These are phyloP conservation scores for Saturnispora zaruensis DNA, from an alignment of 805 yeast genomes.

Conservation along the genomic window DNA sequence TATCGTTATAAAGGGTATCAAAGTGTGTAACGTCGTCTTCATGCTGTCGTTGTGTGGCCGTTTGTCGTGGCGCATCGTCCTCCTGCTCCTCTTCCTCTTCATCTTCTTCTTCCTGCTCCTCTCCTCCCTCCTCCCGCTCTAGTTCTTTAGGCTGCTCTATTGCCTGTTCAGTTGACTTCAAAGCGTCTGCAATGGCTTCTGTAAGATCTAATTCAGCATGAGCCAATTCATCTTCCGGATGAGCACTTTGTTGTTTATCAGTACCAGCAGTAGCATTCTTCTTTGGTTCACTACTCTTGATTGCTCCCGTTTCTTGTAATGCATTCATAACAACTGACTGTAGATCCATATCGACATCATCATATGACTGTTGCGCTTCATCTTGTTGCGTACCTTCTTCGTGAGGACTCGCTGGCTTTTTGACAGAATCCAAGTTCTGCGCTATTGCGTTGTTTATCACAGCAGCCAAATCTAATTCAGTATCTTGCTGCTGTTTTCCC, in stretches of 20 bases:
- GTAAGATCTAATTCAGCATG: slow-evolving; percentile 15
- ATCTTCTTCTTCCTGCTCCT: neutral
- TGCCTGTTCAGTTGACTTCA: slow-evolving; percentile 13
- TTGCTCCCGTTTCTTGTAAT: neutral
- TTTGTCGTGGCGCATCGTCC: neutral
- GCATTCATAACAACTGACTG: neutral
- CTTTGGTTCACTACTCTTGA: neutral
- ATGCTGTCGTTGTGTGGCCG: slow-evolving; percentile 4
- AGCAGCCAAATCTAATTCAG: slow-evolving; percentile 5
- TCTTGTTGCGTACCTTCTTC: neutral
- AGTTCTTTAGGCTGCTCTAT: neutral
- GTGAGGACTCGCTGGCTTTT: neutral
- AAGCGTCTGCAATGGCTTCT: slow-evolving; percentile 22
- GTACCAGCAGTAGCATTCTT: neutral
- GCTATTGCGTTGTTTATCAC: slow-evolving; percentile 12
- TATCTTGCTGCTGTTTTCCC: neutral
- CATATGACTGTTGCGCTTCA: neutral
- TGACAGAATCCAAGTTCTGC: slow-evolving; percentile 3
- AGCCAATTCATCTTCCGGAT: slow-evolving; percentile 5
- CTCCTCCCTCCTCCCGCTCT: slow-evolving; percentile 1
- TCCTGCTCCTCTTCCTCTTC: slow-evolving; percentile 5
- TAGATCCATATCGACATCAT: neutral
- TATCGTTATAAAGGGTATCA: slow-evolving; percentile 9
- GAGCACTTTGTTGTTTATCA: neutral
- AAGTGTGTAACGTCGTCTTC: slow-evolving; percentile 2